A percentile compares a stretch with the other conserved stretches of the same genome.
Conservation (phyloP, 2,329 filamentous ascomycete species). For the Fusarium piperis region DNA sequence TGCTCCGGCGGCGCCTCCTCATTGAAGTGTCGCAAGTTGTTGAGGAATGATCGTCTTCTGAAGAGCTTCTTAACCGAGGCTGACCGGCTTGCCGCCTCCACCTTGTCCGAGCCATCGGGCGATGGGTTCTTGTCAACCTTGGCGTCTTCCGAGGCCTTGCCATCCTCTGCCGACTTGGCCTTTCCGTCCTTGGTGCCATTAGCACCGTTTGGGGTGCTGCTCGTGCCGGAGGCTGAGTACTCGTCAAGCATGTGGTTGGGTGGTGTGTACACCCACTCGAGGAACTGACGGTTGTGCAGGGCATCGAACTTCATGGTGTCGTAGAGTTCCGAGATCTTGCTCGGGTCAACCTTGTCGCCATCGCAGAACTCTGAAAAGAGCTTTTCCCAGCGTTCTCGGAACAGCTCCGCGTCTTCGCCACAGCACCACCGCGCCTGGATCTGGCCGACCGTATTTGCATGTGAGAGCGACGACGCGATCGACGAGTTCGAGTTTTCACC, state of each 20-base stretch:
- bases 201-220: conserved; percentile 29
- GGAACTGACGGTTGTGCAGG: conserved; percentile 92
- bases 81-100: conserved; percentile 51
- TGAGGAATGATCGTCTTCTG: conserved; percentile 69
- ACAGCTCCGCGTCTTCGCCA: conserved; percentile 92
- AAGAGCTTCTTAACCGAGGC: conserved; percentile 61
- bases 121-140: conserved; percentile 44
- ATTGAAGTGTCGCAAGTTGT: conserved; percentile 57
- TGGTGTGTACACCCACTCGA: conserved; percentile 97
- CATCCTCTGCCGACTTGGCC: conserved; percentile 54
- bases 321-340: conserved; percentile 98
- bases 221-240: conserved; percentile 55
- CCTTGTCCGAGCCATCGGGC: conserved; percentile 51
- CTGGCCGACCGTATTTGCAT: conserved; percentile 69
- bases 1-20: conserved; percentile 70
- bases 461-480: conserved; percentile 62
- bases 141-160: conserved; percentile 50
- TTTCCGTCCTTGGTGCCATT: conserved; percentile 54
- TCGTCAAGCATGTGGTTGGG: conserved; percentile 80
- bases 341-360: conserved; percentile 96
- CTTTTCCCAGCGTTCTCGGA: conserved; percentile 98
- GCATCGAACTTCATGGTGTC: conserved; percentile 99
- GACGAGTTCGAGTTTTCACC: conserved; percentile 55
- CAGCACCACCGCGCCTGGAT: conserved; percentile 97
- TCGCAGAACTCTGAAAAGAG: conserved; percentile 97